phyloP scores from a whole-genome alignment of 805 yeast species.

The Lachancea thermotolerans region DNA sequence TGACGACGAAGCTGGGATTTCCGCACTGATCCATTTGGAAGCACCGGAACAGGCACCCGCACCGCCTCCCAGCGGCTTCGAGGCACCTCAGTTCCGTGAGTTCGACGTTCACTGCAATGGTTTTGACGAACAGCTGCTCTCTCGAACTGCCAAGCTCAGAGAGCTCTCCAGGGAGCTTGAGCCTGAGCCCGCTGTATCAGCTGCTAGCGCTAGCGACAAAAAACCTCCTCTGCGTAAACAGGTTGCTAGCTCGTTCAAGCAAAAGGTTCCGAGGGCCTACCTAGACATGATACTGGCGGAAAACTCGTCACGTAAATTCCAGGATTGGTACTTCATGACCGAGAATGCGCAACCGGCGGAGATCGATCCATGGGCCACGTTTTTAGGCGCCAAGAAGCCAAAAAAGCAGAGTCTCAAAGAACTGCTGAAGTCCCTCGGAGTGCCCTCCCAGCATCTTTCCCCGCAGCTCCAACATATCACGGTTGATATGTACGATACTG shows the following conservation, averaged over 20 bases:
- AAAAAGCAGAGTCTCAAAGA: conserved; percentile 2
- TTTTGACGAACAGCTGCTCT: conserved; percentile 1
- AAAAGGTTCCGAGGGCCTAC: conserved; percentile 9
- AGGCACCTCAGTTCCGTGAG: neutral
- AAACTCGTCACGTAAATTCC: conserved; percentile 16
- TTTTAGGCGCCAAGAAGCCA: neutral
- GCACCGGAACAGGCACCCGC: neutral
- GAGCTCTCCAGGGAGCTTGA: neutral
- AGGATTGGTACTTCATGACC: conserved; percentile 26
- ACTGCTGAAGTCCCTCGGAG: conserved; percentile 20
- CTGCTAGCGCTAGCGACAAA: neutral
- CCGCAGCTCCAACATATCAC: neutral
- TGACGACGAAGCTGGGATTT: neutral
- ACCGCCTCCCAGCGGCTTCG: neutral
- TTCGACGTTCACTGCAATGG: neutral
- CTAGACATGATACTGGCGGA: conserved; percentile 18
- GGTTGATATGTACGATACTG: conserved; percentile 13
- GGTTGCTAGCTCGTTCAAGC: neutral
- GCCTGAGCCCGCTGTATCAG: neutral
- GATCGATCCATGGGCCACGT: conserved; percentile 3
- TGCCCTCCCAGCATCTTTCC: neutral
- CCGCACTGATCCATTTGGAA: neutral
- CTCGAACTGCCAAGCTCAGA: conserved; percentile 1
- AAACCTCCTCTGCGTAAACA: neutral
- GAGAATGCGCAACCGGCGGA: conserved; percentile 6